Conservation (phyloP, 2,329 filamentous ascomycete species). For the Ophiosphaerella herpotricha region DNA sequence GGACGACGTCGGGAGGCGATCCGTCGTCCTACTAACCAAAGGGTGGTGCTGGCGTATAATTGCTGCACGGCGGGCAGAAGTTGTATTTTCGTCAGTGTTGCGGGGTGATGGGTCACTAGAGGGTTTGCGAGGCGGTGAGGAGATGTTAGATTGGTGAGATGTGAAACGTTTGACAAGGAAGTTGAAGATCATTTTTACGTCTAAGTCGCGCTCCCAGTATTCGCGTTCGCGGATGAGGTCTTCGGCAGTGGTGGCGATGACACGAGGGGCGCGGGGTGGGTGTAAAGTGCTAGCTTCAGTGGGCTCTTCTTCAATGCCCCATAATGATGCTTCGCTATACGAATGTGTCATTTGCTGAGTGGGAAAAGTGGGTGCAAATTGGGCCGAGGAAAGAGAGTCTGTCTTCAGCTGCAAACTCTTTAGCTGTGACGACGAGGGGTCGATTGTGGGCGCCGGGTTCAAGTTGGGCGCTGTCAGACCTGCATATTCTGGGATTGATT, state of each 20-base stretch:
- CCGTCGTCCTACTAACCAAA: constrained; percentile 65
- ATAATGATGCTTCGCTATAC: constrained; percentile 61
- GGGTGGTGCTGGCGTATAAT: constrained; percentile 89
- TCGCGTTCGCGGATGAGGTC: constrained; percentile 60
- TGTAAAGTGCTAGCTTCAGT: constrained; percentile 51
- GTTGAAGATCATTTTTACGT: constrained; percentile 88
- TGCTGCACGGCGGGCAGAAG: constrained; percentile 70
- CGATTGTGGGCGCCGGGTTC: constrained; percentile 21
- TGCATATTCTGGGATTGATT: constrained; percentile 70
- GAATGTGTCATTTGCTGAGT: constrained; percentile 36
- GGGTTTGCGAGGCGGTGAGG: constrained; percentile 21
- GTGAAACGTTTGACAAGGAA: constrained; percentile 54
- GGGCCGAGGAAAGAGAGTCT: constrained; percentile 42
- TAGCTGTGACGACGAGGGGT: constrained; percentile 26
- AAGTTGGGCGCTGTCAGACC: constrained; percentile 66
- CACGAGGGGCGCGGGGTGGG: constrained; percentile 45
- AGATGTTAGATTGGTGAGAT: constrained; percentile 37
- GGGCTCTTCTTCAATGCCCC: constrained; percentile 69
- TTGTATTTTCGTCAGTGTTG: constrained; percentile 25
- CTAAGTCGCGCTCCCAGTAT: constrained; percentile 92
- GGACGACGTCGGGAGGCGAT: constrained; percentile 33
- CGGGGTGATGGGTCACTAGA: constrained; percentile 29
- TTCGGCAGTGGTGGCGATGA: constrained; percentile 28
- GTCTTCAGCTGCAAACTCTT: constrained; percentile 35
- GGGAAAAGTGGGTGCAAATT: constrained; percentile 57